Base-by-base conservation (phyloP, 352 stramenopile genomes). In the Phytophthora brassicae region DNA sequence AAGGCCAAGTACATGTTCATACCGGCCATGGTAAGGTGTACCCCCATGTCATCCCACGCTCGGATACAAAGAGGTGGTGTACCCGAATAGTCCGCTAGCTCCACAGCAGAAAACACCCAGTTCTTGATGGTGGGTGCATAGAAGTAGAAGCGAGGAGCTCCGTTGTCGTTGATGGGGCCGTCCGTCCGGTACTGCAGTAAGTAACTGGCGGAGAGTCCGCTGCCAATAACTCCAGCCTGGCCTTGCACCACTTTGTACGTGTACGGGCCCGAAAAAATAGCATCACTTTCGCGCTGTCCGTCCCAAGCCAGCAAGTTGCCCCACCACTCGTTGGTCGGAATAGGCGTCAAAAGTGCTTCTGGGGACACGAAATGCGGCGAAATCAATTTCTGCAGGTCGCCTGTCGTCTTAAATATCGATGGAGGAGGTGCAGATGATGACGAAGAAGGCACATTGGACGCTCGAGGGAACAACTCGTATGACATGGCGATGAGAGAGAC, bases 311-410 rank as follows among this genome's bases (percentile, higher is more conserved):
- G 59, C 42, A 94, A 68, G 54, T 94, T 94, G 49, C 86, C 86
- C 86, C 86, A 94, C 86, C 86, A 94, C 11, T 82, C 77, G 60
- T 94, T 94, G 13, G 86, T 94, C 12, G 86, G 83, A 47, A 94
- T 67, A 13, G 81, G 75, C 35, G 36, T 56, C 16, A 69, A n/a
- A 22, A 23, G 52, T 23, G 65, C 66, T 35, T 66, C 47, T 8
- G 56, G 51, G 16, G 63, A 55, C 38, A 89, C 39, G 62, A 80
- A 82, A 48, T 65, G 70, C 29, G 82, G 82, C 9, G 64, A 60
- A 50, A 85, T 78, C 65, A 91, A 78, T 48, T 62, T 56, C 42
- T 75, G 48, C 26, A 91, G 58, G 28, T 69, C 80, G 12, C 80
- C 74, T 3, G 78, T 84, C 31, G 64, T 76, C 12, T 43, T 63